Evolutionary conservation across 73 alveolate genomes (phyloP).

Genomic region (Tetrahymena malaccensis): DNA sequence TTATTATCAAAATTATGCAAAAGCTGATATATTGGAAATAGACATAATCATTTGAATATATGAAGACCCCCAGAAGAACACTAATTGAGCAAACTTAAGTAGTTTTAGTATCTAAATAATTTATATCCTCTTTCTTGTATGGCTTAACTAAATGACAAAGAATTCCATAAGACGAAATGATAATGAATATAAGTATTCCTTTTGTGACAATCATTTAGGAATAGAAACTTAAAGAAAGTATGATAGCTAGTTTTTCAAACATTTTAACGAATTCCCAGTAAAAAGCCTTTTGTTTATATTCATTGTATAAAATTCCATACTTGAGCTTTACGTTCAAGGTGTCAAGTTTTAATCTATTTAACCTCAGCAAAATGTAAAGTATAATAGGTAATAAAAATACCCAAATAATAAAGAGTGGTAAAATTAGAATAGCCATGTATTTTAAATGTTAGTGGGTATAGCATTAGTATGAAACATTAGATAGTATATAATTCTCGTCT

Average conservation of each 20-base stretch:
- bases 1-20: not conserved
- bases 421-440: not conserved
- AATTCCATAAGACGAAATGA: not conserved
- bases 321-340: not conserved
- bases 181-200: not conserved
- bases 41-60: not conserved
- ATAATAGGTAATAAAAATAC: not conserved
- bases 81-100: not conserved
- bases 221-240: not conserved
- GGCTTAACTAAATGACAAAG: not conserved
- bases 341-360: not conserved
- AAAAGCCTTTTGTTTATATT: constrained; percentile 1
- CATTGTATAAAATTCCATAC: constrained; percentile 22
- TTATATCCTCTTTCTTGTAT: not conserved
- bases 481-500: not conserved
- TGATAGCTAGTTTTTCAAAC: not conserved
- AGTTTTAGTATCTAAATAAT: not conserved
- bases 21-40: not conserved
- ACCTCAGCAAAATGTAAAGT: not conserved
- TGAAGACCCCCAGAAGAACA: not conserved
- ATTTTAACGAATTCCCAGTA: constrained; percentile 26
- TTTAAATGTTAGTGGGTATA: not conserved
- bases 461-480: constrained; percentile 1
- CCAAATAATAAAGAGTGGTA: constrained; percentile 21
- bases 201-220: not conserved